Conservation (phyloP, 2,329 filamentous ascomycete genomes). For the Exophiala xenobiotica region DNA sequence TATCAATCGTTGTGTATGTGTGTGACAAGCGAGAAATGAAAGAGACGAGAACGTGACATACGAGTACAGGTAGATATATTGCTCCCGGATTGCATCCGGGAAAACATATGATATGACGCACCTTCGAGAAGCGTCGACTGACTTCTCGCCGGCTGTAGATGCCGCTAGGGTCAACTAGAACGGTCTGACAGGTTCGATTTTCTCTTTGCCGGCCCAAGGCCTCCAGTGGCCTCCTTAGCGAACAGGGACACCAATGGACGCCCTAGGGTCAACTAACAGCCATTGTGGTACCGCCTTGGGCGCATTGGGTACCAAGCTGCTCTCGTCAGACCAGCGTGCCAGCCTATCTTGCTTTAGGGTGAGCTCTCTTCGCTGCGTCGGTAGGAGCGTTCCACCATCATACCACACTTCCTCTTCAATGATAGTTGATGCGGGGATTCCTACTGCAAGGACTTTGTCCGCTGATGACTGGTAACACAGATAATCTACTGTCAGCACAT, state of each 20-base stretch:
- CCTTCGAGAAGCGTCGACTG: slow-evolving; percentile 23
- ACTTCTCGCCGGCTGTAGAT: slow-evolving; percentile 11
- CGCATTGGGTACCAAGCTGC: no score
- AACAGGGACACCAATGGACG: no score
- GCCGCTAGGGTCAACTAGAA: not conserved
- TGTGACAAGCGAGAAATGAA: slow-evolving; percentile 1
- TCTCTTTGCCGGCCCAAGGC: no score
- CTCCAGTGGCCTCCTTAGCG: no score
- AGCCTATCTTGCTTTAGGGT: not conserved
- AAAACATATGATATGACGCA: slow-evolving; percentile 15
- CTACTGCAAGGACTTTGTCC: no score
- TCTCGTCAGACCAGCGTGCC: no score
- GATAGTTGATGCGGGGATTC: not conserved
- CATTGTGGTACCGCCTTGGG: no score
- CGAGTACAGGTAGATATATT: slow-evolving; percentile 3
- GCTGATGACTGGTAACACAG: no score
- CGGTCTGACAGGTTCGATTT: not conserved
- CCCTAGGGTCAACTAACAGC: no score
- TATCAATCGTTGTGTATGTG: slow-evolving; percentile 1
- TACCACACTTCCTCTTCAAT: not conserved
- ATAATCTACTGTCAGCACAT: no score
- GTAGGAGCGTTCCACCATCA: not conserved
- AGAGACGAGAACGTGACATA: not conserved
- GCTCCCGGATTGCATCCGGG: slow-evolving; percentile 5
- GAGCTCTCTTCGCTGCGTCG: no score